A percentile compares a stretch with the other conserved stretches of the same genome.
phyloP scores from a whole-genome alignment of 768 basidiomycete species.

The Boletus insuetus region DNA sequence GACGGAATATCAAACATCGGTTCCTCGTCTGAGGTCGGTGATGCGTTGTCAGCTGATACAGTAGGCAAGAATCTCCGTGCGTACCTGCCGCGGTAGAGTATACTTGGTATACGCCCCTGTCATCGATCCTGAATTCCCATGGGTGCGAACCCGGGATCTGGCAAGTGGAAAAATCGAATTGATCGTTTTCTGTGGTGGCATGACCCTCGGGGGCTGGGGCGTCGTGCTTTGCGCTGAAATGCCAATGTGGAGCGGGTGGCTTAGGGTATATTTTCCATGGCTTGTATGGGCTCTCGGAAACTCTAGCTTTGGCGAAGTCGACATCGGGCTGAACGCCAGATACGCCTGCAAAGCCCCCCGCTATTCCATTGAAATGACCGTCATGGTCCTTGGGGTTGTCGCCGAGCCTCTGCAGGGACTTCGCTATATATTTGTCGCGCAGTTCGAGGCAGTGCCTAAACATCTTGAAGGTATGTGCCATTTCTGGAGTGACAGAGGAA shows the following conservation, averaged over 20 bases:
- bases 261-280: conserved; percentile 90
- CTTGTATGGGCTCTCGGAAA: conserved; percentile 35
- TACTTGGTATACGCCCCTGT: conserved; percentile 89
- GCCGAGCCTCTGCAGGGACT: conserved; percentile 87
- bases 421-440: conserved; percentile 91
- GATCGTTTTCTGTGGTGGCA: conserved; percentile 33
- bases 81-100: conserved; percentile 40
- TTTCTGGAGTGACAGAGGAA: conserved; percentile 38
- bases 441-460: conserved; percentile 85
- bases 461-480: conserved; percentile 58
- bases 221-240: conserved; percentile 61
- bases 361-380: conserved; percentile 66
- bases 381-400: conserved; percentile 95
- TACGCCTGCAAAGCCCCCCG: conserved; percentile 59
- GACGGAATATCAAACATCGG: conserved; percentile 79
- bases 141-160: conserved; percentile 66
- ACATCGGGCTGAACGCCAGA: conserved; percentile 66
- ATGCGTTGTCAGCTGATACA: neutral
- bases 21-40: conserved; percentile 35
- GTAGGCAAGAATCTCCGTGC: neutral
- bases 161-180: conserved; percentile 71
- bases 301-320: conserved; percentile 31
- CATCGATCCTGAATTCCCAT: conserved; percentile 73
- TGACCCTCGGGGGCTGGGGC: conserved; percentile 41
- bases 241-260: conserved; percentile 97